Base-by-base conservation (phyloP, 768 basidiomycete genomes). In the Coprinellus micaceus region DNA sequence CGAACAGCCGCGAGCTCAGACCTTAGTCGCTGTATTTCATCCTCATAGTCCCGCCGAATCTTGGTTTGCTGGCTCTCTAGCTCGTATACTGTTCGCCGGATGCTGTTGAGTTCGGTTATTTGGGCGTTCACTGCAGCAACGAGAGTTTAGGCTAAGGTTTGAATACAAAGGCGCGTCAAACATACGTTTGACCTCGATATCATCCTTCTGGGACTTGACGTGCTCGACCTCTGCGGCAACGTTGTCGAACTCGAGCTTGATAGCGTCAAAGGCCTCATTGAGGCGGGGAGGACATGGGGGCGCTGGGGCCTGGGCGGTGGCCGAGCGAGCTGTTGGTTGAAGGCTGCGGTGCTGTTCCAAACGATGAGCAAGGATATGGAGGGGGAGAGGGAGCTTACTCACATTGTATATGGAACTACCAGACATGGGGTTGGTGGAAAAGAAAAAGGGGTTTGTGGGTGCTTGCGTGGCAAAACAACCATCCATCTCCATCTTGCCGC, bases 31-130 rank as follows among this genome's bases (percentile, higher is more conserved):
- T 49, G 22, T 19, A 96, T 74, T 61, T 97, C 94, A 1, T 91
- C 88, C 65, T 97, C 94, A 64, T 92, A 96, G 65, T 89, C 85
- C 59, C 87, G 83, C 28, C 93, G 82, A 53, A 93, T 84, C 77
- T 94, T 93, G 61, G 78, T 80, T 61, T 98, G 94, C 58, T 90
- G 88, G 0, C 84, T 75, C 68, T 98, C 96, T 53, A 98, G 86
- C 61, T 98, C 94, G 67, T 94, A 95, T 11, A 98, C 78, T 1
- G 89, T 84, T 64, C 91, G 87, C 37, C 94, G 84, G 64, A 98
- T 94, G 66, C 87, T 84, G 63, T 89, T 91, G 53, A 98, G 77
- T 68, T 98, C 96, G 67, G 85, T 88, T 60, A 98, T 86, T 71
- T 98, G 96, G 22, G 79, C 78, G 3, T 82, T 80, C 46, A 93